Evolutionary conservation across 768 basidiomycete genomes (phyloP).

Genomic region (Lyophyllum semitale): DNA sequence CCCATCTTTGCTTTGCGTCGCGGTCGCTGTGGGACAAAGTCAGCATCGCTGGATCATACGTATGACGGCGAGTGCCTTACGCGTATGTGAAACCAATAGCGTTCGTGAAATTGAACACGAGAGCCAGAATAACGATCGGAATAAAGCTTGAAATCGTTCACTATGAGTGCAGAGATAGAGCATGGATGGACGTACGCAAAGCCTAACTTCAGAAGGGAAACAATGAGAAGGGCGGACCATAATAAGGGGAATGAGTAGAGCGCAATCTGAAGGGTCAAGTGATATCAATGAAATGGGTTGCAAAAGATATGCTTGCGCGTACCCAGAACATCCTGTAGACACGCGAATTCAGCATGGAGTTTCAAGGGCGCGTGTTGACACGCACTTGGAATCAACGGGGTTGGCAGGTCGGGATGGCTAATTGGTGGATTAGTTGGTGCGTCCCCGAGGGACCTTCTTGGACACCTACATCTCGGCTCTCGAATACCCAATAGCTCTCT

Average conservation of each 20-base stretch:
- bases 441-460: neutral
- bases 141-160: constrained; percentile 64
- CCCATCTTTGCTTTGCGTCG: constrained; percentile 93
- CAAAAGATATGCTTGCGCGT: constrained; percentile 20
- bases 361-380: constrained; percentile 6
- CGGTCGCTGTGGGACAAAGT: constrained; percentile 59
- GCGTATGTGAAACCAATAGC: constrained; percentile 97
- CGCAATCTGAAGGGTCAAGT: constrained; percentile 61
- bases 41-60: neutral
- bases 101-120: constrained; percentile 96
- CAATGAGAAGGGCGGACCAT: constrained; percentile 85
- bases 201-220: constrained; percentile 87
- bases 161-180: neutral
- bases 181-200: constrained; percentile 62
- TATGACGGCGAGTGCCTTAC: constrained; percentile 43
- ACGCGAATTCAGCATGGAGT: neutral
- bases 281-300: neutral
- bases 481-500: constrained; percentile 96
- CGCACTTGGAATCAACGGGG: constrained; percentile 83
- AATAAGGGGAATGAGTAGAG: constrained; percentile 87
- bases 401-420: constrained; percentile 90
- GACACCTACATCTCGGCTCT: constrained; percentile 89
- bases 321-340: constrained; percentile 89
- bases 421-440: neutral
- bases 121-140: constrained; percentile 90